A percentile compares a stretch with the other conserved stretches of the same genome.
These are phyloP conservation scores for Raphanus raphanistrum DNA, from an alignment of 345 rosid species.

Conservation along the genomic window DNA sequence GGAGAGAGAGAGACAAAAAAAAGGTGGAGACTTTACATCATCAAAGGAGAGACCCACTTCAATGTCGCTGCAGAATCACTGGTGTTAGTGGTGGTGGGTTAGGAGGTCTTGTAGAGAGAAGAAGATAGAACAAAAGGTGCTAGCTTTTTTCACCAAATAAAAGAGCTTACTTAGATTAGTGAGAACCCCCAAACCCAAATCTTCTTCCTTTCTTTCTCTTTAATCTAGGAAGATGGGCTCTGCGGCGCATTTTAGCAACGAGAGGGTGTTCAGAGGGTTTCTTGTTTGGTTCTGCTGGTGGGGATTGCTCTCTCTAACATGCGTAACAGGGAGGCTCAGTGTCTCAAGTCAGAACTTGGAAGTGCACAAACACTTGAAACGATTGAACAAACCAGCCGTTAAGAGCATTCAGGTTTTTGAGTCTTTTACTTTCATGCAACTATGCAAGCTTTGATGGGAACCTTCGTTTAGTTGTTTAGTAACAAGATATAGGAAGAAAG, in stretches of 20 bases:
- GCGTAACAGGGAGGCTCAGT: conserved; percentile 60
- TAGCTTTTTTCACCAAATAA: conserved; percentile 33
- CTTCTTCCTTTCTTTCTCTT: conserved; percentile 10
- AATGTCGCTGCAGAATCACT: conserved; percentile 39
- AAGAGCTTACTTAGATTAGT: conserved; percentile 15
- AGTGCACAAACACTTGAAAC: conserved; percentile 81
- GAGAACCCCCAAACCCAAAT: conserved; percentile 24
- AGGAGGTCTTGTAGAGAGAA: conserved; percentile 9
- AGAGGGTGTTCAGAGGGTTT: conserved; percentile 30
- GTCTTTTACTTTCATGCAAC: neutral
- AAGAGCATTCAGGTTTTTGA: conserved; percentile 62
- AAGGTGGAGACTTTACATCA: conserved; percentile 35
- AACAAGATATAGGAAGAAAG: conserved; percentile 7
- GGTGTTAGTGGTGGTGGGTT: conserved; percentile 37
- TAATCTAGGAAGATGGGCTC: conserved; percentile 33
- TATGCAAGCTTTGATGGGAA: neutral
- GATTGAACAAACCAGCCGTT: conserved; percentile 77
- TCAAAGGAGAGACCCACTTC: conserved; percentile 42
- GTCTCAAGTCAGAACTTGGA: conserved; percentile 66
- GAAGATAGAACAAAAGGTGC: conserved; percentile 25
- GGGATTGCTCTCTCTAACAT: conserved; percentile 50
- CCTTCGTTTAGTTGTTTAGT: neutral
- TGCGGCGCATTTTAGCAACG: conserved; percentile 44
- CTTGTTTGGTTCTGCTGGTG: conserved; percentile 45
- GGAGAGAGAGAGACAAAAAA: conserved; percentile 16